Conservation (phyloP, 208 protist genomes). For the Strigomonas culicis region DNA sequence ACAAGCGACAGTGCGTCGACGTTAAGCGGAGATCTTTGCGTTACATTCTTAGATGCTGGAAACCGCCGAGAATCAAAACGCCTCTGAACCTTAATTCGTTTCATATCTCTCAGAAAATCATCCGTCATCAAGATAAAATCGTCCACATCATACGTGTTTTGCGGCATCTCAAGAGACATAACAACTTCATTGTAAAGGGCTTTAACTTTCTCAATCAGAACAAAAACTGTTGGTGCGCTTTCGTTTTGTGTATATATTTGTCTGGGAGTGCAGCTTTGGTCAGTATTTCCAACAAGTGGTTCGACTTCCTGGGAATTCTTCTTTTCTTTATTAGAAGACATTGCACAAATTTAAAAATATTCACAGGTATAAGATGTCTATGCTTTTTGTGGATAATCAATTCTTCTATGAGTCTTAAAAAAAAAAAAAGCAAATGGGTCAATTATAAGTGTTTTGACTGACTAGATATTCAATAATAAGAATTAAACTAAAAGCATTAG, state of each 20-base stretch:
- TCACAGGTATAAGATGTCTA: not conserved
- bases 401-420: not conserved
- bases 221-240: conserved; percentile 13
- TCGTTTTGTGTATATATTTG: not conserved
- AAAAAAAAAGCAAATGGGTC: not conserved
- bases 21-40: not conserved
- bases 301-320: not conserved
- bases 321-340: not conserved
- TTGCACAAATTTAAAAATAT: not conserved
- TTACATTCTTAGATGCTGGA: conserved; percentile 17
- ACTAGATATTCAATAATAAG: not conserved
- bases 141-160: conserved; percentile 49
- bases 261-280: not conserved
- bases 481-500: not conserved
- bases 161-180: conserved; percentile 34
- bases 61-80: conserved; percentile 41
- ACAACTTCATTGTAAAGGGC: conserved; percentile 59
- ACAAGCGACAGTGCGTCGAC: not conserved
- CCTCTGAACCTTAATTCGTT: conserved; percentile 58
- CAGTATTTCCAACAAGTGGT: not conserved
- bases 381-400: not conserved
- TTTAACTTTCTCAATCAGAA: conserved; percentile 56
- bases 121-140: conserved; percentile 66
- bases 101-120: conserved; percentile 53
- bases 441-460: not conserved